Evolutionary conservation across 192 early-diverging fungal genomes (phyloP).

Genomic region (Phycomyces nitens): DNA sequence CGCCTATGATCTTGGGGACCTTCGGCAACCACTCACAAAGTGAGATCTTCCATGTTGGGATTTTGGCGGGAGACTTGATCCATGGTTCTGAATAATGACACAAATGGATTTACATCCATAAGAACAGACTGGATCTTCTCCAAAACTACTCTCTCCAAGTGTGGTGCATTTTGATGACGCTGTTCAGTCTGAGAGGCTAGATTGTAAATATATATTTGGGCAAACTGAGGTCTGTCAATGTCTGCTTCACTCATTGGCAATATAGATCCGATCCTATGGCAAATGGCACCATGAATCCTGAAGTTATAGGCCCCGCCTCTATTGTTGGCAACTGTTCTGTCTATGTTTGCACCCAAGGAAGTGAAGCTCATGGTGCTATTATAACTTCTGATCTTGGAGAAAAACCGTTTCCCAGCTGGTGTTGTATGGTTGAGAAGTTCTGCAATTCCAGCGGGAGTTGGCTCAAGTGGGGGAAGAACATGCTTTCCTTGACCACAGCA

Average conservation of each 20-base stretch:
- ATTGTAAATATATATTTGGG: constrained; percentile 6
- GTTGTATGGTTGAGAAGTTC: background rate
- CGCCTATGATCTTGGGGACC: background rate
- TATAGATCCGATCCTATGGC: background rate
- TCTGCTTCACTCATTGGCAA: background rate
- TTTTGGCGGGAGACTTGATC: background rate
- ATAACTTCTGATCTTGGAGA: background rate
- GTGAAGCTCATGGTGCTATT: constrained; percentile 1
- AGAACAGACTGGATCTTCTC: background rate
- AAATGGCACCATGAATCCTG: background rate
- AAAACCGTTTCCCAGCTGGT: background rate
- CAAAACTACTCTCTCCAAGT: background rate
- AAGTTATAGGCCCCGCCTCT: background rate
- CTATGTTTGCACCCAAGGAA: background rate
- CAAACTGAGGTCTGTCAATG: background rate
- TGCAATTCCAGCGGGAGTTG: background rate
- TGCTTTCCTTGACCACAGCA: background rate
- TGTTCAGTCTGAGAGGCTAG: background rate
- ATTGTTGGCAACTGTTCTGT: background rate
- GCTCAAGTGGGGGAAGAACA: background rate
- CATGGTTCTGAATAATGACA: background rate
- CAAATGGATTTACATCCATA: background rate
- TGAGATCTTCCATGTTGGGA: background rate
- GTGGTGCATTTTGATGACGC: background rate
- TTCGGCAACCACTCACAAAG: background rate